Evolutionary conservation across 352 stramenopile genomes (phyloP).

Genomic region (Pythium oligandrum): DNA sequence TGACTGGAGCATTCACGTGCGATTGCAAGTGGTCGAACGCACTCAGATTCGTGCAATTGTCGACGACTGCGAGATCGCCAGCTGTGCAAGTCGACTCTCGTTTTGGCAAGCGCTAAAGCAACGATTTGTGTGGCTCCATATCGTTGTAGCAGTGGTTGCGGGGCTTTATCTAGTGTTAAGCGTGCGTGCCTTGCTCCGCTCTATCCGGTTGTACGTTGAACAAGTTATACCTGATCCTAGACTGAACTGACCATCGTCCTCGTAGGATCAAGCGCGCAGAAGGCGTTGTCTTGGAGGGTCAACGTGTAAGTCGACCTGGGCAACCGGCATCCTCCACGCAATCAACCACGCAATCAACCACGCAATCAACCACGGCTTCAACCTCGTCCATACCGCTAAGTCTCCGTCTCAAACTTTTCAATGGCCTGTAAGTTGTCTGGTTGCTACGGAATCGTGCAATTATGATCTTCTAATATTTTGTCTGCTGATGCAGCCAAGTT

Average conservation of each 20-base stretch:
- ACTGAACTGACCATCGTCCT: no score
- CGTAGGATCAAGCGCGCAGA: no score
- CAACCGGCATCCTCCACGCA: no score
- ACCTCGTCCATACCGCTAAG: constrained; percentile 21
- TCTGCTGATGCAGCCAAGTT: constrained; percentile 36
- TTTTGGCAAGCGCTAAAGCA: constrained; percentile 55
- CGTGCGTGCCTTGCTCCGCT: constrained; percentile 46
- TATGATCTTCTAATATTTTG: background rate
- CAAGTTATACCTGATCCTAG: background rate
- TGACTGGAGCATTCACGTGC: constrained; percentile 67
- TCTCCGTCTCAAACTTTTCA: constrained; percentile 65
- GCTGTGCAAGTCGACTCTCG: constrained; percentile 32
- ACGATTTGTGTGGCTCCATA: constrained; percentile 75
- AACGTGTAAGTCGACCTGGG: no score
- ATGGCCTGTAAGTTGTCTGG: constrained; percentile 51
- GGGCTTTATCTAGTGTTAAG: constrained; percentile 65
- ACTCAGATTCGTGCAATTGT: constrained; percentile 47
- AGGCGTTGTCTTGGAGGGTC: no score
- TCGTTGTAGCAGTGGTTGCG: constrained; percentile 41
- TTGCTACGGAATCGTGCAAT: background rate
- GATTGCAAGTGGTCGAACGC: constrained; percentile 38
- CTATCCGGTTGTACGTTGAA: constrained; percentile 35
- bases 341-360: no score
- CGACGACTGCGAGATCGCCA: constrained; percentile 53
- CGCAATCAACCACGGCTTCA: no score